phyloP scores from a whole-genome alignment of 140 eudicot genomes.

The Flaveria floridana region DNA sequence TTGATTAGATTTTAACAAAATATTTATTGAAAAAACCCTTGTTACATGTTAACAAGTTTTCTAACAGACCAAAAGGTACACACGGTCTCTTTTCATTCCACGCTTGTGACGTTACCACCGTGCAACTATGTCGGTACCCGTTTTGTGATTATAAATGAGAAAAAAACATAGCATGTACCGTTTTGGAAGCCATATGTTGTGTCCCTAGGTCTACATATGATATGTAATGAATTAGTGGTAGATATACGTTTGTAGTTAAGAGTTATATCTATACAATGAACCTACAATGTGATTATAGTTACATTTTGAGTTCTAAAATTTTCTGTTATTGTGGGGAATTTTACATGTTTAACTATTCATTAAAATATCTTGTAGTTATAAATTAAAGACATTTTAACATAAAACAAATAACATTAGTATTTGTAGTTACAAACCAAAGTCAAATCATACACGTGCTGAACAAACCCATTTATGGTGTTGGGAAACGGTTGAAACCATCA shows the following conservation, averaged over 20 bases:
- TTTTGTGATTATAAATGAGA: background rate
- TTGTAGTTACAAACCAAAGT: too few species aligned
- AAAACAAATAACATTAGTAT: too few species aligned
- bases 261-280: background rate
- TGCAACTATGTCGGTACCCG: background rate
- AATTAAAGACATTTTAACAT: too few species aligned
- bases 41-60: background rate
- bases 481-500: too few species aligned
- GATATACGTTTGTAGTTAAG: background rate
- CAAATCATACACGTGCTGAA: too few species aligned
- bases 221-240: background rate
- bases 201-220: background rate
- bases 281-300: too few species aligned
- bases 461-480: too few species aligned
- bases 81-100: background rate
- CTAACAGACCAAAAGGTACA: background rate
- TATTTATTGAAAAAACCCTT: background rate
- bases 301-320: too few species aligned
- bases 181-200: slow-evolving; percentile 9
- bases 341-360: too few species aligned
- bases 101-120: background rate
- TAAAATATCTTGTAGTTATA: too few species aligned
- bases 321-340: too few species aligned
- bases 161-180: background rate
- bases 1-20: too few species aligned